phyloP scores from a whole-genome alignment of 2,329 filamentous ascomycete species.

The Pyrenophora seminiperda region DNA sequence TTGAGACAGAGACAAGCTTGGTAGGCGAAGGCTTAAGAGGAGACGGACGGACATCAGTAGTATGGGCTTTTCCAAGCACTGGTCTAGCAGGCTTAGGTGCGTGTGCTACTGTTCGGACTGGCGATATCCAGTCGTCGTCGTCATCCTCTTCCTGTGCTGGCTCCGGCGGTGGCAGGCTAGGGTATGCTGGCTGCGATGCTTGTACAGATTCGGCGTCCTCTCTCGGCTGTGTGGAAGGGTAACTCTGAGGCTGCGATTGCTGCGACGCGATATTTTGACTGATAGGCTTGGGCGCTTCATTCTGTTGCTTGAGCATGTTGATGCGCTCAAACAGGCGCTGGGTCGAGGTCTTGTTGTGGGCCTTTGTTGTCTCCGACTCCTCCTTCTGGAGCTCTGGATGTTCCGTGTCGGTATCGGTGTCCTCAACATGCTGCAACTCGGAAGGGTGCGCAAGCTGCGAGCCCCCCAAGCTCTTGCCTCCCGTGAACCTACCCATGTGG shows the following conservation, averaged over 20 bases:
- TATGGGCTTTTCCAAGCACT: slow-evolving; percentile 63
- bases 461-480: slow-evolving; percentile 68
- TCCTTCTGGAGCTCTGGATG: slow-evolving; percentile 43
- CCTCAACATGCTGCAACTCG: slow-evolving; percentile 56
- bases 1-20: slow-evolving; percentile 53
- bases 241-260: slow-evolving; percentile 29
- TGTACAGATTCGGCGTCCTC: slow-evolving; percentile 34
- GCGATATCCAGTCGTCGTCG: slow-evolving; percentile 64
- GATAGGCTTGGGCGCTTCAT: slow-evolving; percentile 41
- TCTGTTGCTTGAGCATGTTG: slow-evolving; percentile 68
- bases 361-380: slow-evolving; percentile 60
- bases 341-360: slow-evolving; percentile 88
- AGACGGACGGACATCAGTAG: slow-evolving; percentile 55
- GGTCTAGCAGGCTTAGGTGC: slow-evolving; percentile 49
- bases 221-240: slow-evolving; percentile 47
- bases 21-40: slow-evolving; percentile 53
- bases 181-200: slow-evolving; percentile 48
- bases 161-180: slow-evolving; percentile 43
- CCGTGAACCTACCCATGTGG: slow-evolving; percentile 74
- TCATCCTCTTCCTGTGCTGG: slow-evolving; percentile 30
- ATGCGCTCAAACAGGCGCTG: slow-evolving; percentile 93
- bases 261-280: slow-evolving; percentile 48
- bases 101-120: slow-evolving; percentile 50
- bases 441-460: slow-evolving; percentile 40
- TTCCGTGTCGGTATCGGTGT: slow-evolving; percentile 59